Conservation (phyloP, 164 flowering plant genomes). For the Umbellularia californica region DNA sequence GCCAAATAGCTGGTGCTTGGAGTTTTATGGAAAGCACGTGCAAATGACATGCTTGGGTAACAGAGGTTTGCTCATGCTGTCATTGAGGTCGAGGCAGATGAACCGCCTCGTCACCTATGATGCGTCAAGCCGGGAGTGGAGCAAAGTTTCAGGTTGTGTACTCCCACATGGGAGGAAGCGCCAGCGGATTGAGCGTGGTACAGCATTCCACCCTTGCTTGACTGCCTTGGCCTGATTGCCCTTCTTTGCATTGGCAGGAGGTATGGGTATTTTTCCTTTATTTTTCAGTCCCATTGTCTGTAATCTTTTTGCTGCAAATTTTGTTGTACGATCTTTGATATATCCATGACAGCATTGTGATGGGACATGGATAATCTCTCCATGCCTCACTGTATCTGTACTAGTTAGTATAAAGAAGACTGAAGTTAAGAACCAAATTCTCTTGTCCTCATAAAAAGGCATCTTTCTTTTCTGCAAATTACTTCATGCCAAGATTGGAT, state of each 20-base stretch:
- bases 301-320: conserved; percentile 8
- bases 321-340: background rate
- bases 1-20: conserved; percentile 99
- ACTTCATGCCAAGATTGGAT: too few species aligned
- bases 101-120: conserved; percentile 77
- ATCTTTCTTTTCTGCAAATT: too few species aligned
- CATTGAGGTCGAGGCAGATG: conserved; percentile 69
- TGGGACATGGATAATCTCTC: too few species aligned
- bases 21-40: conserved; percentile 95
- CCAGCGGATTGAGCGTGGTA: conserved; percentile 80
- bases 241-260: background rate
- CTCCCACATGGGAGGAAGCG: conserved; percentile 68
- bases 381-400: too few species aligned
- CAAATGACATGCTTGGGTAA: conserved; percentile 94
- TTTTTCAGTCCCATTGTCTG: background rate
- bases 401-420: too few species aligned
- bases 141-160: conserved; percentile 65
- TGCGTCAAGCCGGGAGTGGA: conserved; percentile 60
- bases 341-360: too few species aligned
- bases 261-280: background rate
- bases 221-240: conserved; percentile 53
- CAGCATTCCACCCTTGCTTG: conserved; percentile 79
- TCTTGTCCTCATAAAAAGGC: too few species aligned
- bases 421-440: too few species aligned
- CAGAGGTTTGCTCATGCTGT: conserved; percentile 82